Conservation (phyloP, 148 eudicot genomes). For the Camellia sinensis region DNA sequence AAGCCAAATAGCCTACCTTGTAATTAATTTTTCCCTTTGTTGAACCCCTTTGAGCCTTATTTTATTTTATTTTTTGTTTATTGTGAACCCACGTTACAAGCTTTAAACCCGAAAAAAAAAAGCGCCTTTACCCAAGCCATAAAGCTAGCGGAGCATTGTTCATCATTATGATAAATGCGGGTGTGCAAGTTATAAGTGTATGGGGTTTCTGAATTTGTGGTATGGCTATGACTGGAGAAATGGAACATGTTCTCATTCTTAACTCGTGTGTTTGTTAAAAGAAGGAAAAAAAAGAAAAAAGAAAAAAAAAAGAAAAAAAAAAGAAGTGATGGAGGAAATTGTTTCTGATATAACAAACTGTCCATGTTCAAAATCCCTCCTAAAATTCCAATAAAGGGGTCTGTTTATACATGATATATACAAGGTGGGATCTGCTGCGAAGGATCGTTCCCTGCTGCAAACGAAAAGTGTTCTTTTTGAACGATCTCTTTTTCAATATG, state of each 20-base stretch:
- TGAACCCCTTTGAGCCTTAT: no score
- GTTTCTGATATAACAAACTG: conserved; percentile 4
- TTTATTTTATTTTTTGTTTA: no score
- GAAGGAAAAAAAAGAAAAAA: neutral
- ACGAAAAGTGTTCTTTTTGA: no score
- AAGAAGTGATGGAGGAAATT: conserved; percentile 1
- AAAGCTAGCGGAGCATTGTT: neutral
- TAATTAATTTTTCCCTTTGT: no score
- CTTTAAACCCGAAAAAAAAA: neutral
- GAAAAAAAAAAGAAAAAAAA: no score
- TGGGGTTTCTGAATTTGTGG: conserved; percentile 1
- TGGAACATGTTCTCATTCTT: neutral
- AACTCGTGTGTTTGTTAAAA: neutral
- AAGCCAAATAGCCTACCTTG: no score
- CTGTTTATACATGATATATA: no score
- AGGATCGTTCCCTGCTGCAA: no score
- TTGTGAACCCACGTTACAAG: no score
- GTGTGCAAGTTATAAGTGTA: conserved; percentile 1
- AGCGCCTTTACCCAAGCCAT: neutral
- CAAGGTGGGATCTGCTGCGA: no score
- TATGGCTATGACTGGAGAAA: neutral
- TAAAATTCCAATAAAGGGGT: neutral
- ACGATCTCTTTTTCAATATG: no score
- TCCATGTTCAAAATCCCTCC: conserved; percentile 1
- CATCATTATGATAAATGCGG: neutral